Evolutionary conservation across 2,329 filamentous ascomycete species (phyloP), one percentile per base, ranked within the genome.

Genomic region (Allantophomopsis cytisporea): DNA sequence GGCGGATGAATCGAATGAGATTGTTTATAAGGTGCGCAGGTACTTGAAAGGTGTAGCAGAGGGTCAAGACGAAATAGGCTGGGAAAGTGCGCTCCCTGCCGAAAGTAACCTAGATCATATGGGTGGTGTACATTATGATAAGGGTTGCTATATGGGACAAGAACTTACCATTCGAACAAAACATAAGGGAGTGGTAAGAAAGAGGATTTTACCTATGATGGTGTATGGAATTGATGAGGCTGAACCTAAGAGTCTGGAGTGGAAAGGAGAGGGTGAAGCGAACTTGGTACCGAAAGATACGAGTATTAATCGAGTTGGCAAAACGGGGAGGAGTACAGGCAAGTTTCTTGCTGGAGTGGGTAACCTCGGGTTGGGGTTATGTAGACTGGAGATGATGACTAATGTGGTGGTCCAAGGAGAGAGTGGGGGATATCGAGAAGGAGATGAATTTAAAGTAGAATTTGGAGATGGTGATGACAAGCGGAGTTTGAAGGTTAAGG

Each of bases 121-220:
- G 70, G 72, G 74, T 36, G 91, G 77, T 18, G 80, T 98, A 48
- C 85, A 95, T 60, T 98, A 91, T 64, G 77, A 77, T 54, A 98
- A 98, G 64, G 91, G 91, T 7, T 98, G 91, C 62, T 98, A 98
- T 59, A 76, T 96, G 7, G 91, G 91, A 0, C 91, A 98, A 61
- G 91, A 98, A 60, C 71, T 98, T 46, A 96, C 91, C 2, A 94
- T 96, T 47, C 80, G 91, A 33, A 98, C 91, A 2, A 82, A 88
- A 57, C 91, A 98, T 60, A 88, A 83, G 11, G 91, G 91, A 16
- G 85, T 98, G 13, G 85, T 98, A 32, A 72, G 91, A 44, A 94
- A 95, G 68, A 73, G 91, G 37, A 76, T 96, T 37, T 59, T 98
- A 39, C 91, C 91, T 0, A 78, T 89, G 28, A 62, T 81, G 47